Conservation (phyloP, 2,329 filamentous ascomycete species). For the Exophiala alcalophila region DNA sequence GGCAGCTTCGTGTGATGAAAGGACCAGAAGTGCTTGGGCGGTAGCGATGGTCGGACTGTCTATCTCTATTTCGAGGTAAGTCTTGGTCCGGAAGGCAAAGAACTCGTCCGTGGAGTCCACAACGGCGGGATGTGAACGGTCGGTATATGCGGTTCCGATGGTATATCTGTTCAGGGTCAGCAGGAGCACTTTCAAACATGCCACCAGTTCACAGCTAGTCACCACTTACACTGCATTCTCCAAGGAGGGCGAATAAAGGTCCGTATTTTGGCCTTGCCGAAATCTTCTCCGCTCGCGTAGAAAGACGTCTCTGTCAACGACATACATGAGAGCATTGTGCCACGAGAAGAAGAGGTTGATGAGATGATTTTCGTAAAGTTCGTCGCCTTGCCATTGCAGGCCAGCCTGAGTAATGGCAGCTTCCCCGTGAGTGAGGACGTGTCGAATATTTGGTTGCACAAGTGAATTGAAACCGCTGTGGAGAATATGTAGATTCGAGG, state of each 20-base stretch:
- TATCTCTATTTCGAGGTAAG: slow-evolving; percentile 47
- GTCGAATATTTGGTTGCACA: slow-evolving; percentile 27
- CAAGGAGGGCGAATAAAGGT: slow-evolving; percentile 41
- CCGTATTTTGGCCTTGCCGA: slow-evolving; percentile 35
- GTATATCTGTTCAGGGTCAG: background rate
- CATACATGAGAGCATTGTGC: slow-evolving; percentile 48
- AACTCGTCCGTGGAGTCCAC: slow-evolving; percentile 2
- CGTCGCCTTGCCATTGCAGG: slow-evolving; percentile 42
- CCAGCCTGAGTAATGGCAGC: slow-evolving; percentile 44
- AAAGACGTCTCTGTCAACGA: slow-evolving; percentile 46
- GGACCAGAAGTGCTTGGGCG: slow-evolving; percentile 47
- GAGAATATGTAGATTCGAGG: slow-evolving; percentile 45
- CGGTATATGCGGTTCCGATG: slow-evolving; percentile 6
- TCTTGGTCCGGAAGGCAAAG: slow-evolving; percentile 42
- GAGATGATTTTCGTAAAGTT: slow-evolving; percentile 44
- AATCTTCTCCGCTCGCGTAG: slow-evolving; percentile 19
- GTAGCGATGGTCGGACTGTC: slow-evolving; percentile 49
- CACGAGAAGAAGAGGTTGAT: slow-evolving; percentile 48
- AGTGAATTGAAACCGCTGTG: slow-evolving; percentile 39
- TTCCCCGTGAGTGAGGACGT: slow-evolving; percentile 35
- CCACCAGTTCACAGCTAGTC: no score
- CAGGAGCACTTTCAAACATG: background rate
- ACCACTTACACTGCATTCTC: slow-evolving; percentile 40
- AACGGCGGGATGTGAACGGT: background rate
- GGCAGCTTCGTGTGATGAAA: slow-evolving; percentile 46